phyloP scores from a whole-genome alignment of 805 yeast genomes.

The Osmozyma mogii region DNA sequence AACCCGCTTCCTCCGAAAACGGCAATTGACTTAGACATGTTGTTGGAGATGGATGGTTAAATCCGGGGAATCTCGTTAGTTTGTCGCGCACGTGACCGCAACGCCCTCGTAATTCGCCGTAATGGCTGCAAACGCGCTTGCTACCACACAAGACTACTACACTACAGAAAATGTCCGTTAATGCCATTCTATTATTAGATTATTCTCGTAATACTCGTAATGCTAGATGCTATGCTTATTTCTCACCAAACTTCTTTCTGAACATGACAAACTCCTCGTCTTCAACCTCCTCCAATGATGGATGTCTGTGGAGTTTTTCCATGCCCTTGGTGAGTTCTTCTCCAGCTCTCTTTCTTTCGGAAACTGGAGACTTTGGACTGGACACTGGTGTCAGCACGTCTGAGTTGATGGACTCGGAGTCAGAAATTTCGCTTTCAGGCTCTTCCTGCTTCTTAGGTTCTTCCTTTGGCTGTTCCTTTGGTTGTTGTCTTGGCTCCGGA shows the following conservation, averaged over 20 bases:
- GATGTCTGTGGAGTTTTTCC: constrained; percentile 8
- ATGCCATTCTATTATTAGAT: too few species aligned
- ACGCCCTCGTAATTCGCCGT: too few species aligned
- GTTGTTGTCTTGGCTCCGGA: constrained; percentile 6
- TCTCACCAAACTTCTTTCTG: constrained; percentile 28
- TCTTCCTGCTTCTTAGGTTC: constrained; percentile 4
- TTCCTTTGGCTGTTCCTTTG: constrained; percentile 5
- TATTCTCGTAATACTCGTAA: neutral
- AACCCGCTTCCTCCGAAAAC: constrained; percentile 90
- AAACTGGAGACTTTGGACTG: constrained; percentile 1
- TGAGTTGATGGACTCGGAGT: constrained; percentile 7
- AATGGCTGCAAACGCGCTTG: too few species aligned
- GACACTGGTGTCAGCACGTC: constrained; percentile 4
- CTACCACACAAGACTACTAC: too few species aligned
- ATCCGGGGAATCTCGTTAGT: too few species aligned
- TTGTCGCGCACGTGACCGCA: too few species aligned
- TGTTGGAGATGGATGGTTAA: too few species aligned
- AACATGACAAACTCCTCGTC: constrained; percentile 32
- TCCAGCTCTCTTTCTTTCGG: too few species aligned
- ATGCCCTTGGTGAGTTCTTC: neutral
- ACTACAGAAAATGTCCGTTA: too few species aligned
- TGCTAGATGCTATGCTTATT: neutral
- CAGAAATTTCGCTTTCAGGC: too few species aligned
- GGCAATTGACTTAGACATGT: constrained; percentile 32
- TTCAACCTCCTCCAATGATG: constrained; percentile 22